Evolutionary conservation across 1,284 basidiomycete genomes (phyloP).

Genomic region (Agaricales sp.): DNA sequence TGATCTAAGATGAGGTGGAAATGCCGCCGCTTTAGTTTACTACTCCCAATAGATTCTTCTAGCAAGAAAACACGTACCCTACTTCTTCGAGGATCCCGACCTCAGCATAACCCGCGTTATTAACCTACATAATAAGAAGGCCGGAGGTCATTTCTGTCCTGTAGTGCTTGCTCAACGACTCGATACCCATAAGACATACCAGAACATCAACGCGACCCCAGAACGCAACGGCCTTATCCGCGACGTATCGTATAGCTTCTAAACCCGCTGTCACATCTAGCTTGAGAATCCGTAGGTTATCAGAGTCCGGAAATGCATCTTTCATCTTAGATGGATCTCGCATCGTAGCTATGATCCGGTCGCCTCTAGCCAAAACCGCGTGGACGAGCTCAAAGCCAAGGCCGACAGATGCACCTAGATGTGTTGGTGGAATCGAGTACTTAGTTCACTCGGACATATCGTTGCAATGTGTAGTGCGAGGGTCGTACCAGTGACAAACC

Average conservation of each 20-base stretch:
- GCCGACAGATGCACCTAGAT: conserved; percentile 9
- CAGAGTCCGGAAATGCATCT: conserved; percentile 16
- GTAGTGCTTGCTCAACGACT: neutral
- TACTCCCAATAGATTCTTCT: too few species aligned
- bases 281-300: conserved; percentile 18
- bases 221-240: conserved; percentile 13
- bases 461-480: neutral
- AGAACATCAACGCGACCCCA: conserved; percentile 20
- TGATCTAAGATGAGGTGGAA: conserved; percentile 13
- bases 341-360: conserved; percentile 21
- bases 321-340: conserved; percentile 15
- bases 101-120: conserved; percentile 16
- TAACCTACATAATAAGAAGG: conserved; percentile 9
- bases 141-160: too few species aligned
- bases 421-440: neutral
- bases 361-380: conserved; percentile 14
- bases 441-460: neutral
- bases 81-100: conserved; percentile 7
- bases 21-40: too few species aligned
- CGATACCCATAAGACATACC: conserved; percentile 4
- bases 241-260: conserved; percentile 13
- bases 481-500: neutral
- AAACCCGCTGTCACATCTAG: conserved; percentile 21
- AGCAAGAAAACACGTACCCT: conserved; percentile 6
- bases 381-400: conserved; percentile 15